Percentiles rank a stretch among this genome's conserved stretches.
Conservation (phyloP, 2,329 filamentous ascomycete genomes). For the Chaetomiaceae sp. region DNA sequence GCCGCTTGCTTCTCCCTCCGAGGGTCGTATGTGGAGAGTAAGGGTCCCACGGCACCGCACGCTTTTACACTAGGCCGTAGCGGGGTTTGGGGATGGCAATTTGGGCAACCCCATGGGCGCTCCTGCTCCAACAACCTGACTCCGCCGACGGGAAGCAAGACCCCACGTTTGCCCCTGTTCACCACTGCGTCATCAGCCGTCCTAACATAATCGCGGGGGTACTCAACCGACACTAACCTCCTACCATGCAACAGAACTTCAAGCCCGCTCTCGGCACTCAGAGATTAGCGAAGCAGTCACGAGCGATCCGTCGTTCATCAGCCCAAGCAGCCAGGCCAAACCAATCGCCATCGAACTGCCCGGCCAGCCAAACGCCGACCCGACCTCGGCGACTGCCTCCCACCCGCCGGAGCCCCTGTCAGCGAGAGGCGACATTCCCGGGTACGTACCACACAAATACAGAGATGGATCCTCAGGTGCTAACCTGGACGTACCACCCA, state of each 20-base stretch:
- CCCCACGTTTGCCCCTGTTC: no score
- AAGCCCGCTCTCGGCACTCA: background rate
- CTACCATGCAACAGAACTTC: slow-evolving; percentile 6
- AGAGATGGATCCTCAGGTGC: background rate
- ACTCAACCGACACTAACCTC: background rate
- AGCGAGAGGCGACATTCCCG: slow-evolving; percentile 51
- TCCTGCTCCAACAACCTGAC: background rate
- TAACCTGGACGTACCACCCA: slow-evolving; percentile 24
- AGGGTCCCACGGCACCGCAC: no score
- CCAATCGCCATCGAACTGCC: slow-evolving; percentile 52
- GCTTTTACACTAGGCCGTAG: no score
- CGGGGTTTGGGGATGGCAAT: background rate
- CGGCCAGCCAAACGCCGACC: slow-evolving; percentile 32
- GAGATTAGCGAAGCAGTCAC: background rate
- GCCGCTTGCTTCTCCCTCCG: no score
- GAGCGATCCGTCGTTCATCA: slow-evolving; percentile 17
- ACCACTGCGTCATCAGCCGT: no score
- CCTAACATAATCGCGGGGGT: no score
- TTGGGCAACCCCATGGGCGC: background rate
- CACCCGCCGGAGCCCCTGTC: slow-evolving; percentile 47
- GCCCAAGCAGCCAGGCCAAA: slow-evolving; percentile 31
- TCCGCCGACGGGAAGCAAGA: no score
- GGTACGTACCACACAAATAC: slow-evolving; percentile 37
- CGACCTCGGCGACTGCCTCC: slow-evolving; percentile 30
- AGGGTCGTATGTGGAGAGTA: no score